Evolutionary conservation across 106 monocot species (phyloP), one percentile per base, ranked within the genome.

Genomic region (Dioscorea dumetorum): DNA sequence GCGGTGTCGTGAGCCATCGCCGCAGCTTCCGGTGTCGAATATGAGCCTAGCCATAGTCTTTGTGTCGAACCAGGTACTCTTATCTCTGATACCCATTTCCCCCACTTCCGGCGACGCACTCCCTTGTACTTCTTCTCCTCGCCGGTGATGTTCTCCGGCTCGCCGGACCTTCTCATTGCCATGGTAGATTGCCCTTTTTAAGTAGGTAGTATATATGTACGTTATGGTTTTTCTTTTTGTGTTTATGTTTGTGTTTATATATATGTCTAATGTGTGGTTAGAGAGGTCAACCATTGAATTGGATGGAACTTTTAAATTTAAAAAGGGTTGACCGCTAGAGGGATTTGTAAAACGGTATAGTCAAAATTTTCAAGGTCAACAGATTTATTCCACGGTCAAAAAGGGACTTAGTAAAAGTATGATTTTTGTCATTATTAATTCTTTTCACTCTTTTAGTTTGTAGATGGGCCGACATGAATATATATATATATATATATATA

Each of bases 21-120:
- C 8, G 73, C 73, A 0, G 73, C 73, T 57, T 73, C 73, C 35
- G 73, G 23, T 13, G 73, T 57, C 0, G 73, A 17, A 61, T 73
- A 79, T 4, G 73, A 68, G 16, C 73, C 78, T 18, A 73, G 73
- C 78, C 78, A 79, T 35, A 79, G 67, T 20, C 73, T 60, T 9
- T 72, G 60, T 10, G 19, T 48, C 22, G 52, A 53, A 15, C 78
- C 78, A 0, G 78, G 73, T 24, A 79, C 73, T n/a, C 78, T 61
- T 33, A 79, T 79, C 60, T 79, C 78, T 18, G 78, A 78, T 24
- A 78, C 78, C 78, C 78, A 78, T 35, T 78, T 78, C 17, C 78
- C 78, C 78, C 78, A 78, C 17, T 21, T 33, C 60, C 78, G 60
- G 0, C 72, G 66, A 5, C 72, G 66, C 19, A 72, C 67, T 4